These are phyloP conservation scores for Lentinula sp. DNA, from an alignment of 768 basidiomycete species.

Conservation along the genomic window DNA sequence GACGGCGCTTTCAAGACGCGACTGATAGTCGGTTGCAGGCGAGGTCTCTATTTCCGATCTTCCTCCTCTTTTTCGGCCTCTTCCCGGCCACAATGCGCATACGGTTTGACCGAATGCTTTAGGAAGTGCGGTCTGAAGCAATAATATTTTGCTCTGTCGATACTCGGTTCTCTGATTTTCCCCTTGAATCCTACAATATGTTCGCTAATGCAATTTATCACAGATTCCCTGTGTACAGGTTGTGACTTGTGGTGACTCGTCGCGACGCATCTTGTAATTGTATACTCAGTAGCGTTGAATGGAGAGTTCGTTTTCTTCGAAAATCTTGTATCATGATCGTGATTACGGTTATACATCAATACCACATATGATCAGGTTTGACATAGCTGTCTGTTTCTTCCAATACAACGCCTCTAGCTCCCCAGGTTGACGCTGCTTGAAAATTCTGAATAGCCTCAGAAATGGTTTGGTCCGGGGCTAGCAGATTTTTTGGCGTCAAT, in stretches of 20 bases:
- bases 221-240: background rate
- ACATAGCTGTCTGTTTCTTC: background rate
- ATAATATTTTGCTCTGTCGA: background rate
- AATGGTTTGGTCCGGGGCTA: background rate
- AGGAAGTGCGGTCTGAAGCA: constrained; percentile 2
- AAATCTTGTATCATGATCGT: background rate
- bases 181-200: background rate
- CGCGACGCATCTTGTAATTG: background rate
- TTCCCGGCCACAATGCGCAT: background rate
- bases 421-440: background rate
- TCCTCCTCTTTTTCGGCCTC: background rate
- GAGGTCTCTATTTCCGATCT: background rate
- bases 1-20: too few relatives aligned
- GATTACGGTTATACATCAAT: background rate
- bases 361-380: background rate
- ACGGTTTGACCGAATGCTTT: background rate
- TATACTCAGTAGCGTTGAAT: background rate
- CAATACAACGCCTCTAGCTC: background rate
- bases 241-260: background rate
- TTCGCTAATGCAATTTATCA: background rate
- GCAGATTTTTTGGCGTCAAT: background rate
- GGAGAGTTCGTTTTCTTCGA: background rate
- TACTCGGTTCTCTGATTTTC: background rate
- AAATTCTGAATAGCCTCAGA: too few relatives aligned
- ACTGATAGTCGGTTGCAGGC: too few relatives aligned